Conservation (phyloP, 352 stramenopile species). For the Phytopythium kandeliae region DNA sequence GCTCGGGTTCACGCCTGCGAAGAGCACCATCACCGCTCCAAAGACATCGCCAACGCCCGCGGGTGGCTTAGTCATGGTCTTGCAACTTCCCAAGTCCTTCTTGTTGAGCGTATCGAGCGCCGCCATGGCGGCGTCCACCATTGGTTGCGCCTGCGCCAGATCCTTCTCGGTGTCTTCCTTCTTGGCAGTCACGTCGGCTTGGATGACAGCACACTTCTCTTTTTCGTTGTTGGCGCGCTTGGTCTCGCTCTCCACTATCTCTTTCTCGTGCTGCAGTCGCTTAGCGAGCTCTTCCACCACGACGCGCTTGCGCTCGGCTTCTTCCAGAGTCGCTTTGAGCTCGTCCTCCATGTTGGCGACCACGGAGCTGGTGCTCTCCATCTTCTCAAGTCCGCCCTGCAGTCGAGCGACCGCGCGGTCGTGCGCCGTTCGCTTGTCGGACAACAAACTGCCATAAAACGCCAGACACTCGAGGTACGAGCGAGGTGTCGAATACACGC, state of each 20-base stretch:
- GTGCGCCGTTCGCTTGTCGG: constrained; percentile 54
- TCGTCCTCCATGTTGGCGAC: constrained; percentile 92
- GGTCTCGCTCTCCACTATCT: constrained; percentile 91
- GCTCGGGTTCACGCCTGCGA: constrained; percentile 67
- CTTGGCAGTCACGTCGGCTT: constrained; percentile 89
- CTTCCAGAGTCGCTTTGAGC: constrained; percentile 84
- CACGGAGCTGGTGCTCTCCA: constrained; percentile 83
- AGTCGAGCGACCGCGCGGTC: constrained; percentile 71
- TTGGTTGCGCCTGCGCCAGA: constrained; percentile 64
- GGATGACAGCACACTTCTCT: constrained; percentile 89
- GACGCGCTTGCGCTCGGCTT: constrained; percentile 91
- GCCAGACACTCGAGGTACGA: constrained; percentile 91
- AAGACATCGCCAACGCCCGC: constrained; percentile 87
- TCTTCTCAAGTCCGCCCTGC: constrained; percentile 88
- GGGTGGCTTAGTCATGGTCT: constrained; percentile 90
- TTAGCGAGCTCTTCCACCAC: constrained; percentile 92
- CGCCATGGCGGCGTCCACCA: constrained; percentile 85
- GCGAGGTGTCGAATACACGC: constrained; percentile 92
- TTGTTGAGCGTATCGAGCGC: constrained; percentile 89
- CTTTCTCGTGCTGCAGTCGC: constrained; percentile 88
- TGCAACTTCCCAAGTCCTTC: constrained; percentile 88
- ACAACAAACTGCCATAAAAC: constrained; percentile 77
- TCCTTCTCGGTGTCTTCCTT: constrained; percentile 80
- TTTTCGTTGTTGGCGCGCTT: constrained; percentile 86
- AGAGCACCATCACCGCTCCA: constrained; percentile 66